Evolutionary conservation across 768 basidiomycete species (phyloP), one percentile per base, ranked within the genome.

Genomic region (Rhizopogon vinicolor): DNA sequence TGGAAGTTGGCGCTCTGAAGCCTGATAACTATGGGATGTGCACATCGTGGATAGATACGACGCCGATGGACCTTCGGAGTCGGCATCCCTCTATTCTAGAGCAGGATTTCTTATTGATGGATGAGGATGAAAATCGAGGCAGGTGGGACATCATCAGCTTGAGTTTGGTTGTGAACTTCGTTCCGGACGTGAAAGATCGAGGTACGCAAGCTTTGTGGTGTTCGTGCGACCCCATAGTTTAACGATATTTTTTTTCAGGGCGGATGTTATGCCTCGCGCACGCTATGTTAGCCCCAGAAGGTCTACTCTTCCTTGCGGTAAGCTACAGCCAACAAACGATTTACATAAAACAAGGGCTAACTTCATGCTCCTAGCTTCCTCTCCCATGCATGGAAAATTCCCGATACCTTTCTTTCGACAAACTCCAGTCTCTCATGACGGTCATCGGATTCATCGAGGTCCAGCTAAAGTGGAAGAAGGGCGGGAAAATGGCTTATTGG

Each of bases 81-180:
- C 82, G 87, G 44, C 92, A 96, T 68, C 87, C 93, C 0, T 69
- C 75, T 39, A 95, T 97, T 28, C 25, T 75, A n/a, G 85, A 95
- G 66, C 92, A 94, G 66, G 91, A 97, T 66, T 95, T 96, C 63
- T 68, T 96, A 43, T 65, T 78, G 5, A 74, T 93, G 68, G 81
- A 87, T 50, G 61, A 68, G 51, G 65, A 62, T 16, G 73, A 78
- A 59, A 72, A 88, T 63, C 64, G 65, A 9, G 77, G 72, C 57
- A 75, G 74, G 60, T 97, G 92, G 88, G 86, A 92, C 60, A 64
- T 85, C 18, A 79, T 96, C 55, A 92, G 91, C 67, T 81, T 95
- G 25, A 93, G 92, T 63, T 73, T 97, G 37, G 94, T 97, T 4
- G 70, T 97, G 3, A 97, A 97, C 65, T 97, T 95, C 64, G 89